phyloP scores from a whole-genome alignment of 495 filamentous ascomycete genomes.

The Podospora sp. region DNA sequence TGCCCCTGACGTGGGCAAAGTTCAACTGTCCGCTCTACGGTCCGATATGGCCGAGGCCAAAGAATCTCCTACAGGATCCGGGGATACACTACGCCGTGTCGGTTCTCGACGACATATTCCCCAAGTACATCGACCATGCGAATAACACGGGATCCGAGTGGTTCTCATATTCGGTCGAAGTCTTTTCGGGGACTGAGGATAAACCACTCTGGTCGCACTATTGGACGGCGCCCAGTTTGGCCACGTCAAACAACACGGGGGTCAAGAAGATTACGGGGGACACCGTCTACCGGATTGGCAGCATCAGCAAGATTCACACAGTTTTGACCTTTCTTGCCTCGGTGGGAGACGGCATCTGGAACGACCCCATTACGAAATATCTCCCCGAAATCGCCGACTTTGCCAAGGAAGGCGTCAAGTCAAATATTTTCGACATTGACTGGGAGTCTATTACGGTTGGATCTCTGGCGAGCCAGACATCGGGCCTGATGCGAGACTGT shows the following conservation, averaged over 20 bases:
- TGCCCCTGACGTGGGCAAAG: slow-evolving; percentile 28
- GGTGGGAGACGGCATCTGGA: slow-evolving; percentile 41
- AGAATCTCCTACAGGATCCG: slow-evolving; percentile 32
- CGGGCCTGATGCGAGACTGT: slow-evolving; percentile 53
- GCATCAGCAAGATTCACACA: slow-evolving; percentile 54
- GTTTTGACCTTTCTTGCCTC: slow-evolving; percentile 47
- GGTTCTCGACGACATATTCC: slow-evolving; percentile 36
- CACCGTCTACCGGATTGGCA: slow-evolving; percentile 52
- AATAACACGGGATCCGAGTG: slow-evolving; percentile 39
- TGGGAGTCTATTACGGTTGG: slow-evolving; percentile 61
- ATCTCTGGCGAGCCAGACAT: slow-evolving; percentile 55
- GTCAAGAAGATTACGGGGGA: slow-evolving; percentile 43
- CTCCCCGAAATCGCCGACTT: slow-evolving; percentile 55
- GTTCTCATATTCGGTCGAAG: slow-evolving; percentile 53
- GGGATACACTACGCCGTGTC: slow-evolving; percentile 31
- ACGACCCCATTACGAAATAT: slow-evolving; percentile 50
- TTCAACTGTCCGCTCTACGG: slow-evolving; percentile 53
- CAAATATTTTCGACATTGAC: slow-evolving; percentile 41
- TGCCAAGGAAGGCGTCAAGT: slow-evolving; percentile 37
- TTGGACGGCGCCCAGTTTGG: slow-evolving; percentile 50
- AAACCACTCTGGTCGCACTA: slow-evolving; percentile 49
- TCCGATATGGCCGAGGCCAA: slow-evolving; percentile 47
- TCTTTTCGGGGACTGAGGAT: slow-evolving; percentile 48
- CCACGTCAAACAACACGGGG: slow-evolving; percentile 41
- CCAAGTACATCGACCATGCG: slow-evolving; percentile 38